phyloP scores from a whole-genome alignment of 2,329 filamentous ascomycete genomes.

The Mollisia scopiformis region DNA sequence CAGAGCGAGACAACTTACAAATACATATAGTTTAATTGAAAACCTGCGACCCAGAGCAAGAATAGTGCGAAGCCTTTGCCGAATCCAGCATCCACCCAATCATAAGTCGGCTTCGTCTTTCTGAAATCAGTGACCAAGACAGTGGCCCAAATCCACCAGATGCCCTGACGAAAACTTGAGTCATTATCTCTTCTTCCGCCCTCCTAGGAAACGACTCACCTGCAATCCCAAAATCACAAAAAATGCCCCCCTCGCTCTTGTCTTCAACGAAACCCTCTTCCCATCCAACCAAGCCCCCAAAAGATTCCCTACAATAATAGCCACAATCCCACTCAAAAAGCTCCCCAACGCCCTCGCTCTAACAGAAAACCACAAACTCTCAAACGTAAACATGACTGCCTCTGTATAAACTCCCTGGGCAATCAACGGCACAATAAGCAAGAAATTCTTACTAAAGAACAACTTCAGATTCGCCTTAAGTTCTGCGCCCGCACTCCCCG shows the following conservation, averaged over 20 bases:
- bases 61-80: slow-evolving; percentile 69
- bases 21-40: slow-evolving; percentile 76
- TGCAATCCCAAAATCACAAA: slow-evolving; percentile 47
- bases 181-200: not conserved
- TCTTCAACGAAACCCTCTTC: slow-evolving; percentile 28
- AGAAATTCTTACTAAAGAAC: slow-evolving; percentile 63
- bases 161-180: slow-evolving; percentile 49
- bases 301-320: slow-evolving; percentile 66
- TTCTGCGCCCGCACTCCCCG: slow-evolving; percentile 59
- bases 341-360: slow-evolving; percentile 70
- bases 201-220: not conserved
- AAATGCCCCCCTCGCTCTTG: slow-evolving; percentile 30
- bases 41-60: slow-evolving; percentile 66
- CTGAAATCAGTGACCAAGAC: slow-evolving; percentile 65
- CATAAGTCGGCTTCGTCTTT: slow-evolving; percentile 59
- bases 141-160: slow-evolving; percentile 74
- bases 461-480: slow-evolving; percentile 59
- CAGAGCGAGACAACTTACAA: slow-evolving; percentile 47
- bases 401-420: slow-evolving; percentile 73
- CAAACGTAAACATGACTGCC: slow-evolving; percentile 73
- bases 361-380: slow-evolving; percentile 70
- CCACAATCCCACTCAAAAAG: slow-evolving; percentile 70
- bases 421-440: slow-evolving; percentile 69
- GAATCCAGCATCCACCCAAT: slow-evolving; percentile 68
- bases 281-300: slow-evolving; percentile 49